These are phyloP conservation scores for Neurospora sp. DNA, from an alignment of 495 filamentous ascomycete species.

Conservation along the genomic window DNA sequence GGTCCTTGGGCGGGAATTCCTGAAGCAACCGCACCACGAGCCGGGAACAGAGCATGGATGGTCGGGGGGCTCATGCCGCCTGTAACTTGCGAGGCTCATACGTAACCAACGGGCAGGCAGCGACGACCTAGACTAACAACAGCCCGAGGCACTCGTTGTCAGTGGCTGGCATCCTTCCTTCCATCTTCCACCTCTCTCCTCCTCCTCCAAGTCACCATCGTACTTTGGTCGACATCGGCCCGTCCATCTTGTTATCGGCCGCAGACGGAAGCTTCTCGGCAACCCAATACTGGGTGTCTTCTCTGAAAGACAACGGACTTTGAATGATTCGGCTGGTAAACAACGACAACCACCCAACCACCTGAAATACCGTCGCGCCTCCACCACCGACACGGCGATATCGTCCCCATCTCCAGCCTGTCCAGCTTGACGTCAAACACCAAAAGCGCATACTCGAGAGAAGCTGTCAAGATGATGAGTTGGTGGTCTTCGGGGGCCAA, in stretches of 20 bases:
- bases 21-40: background rate
- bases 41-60: background rate
- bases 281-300: background rate
- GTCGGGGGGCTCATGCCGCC: background rate
- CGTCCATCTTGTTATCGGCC: background rate
- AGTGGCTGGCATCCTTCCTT: background rate
- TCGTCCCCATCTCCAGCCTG: background rate
- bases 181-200: background rate
- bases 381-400: background rate
- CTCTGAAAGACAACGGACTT: background rate
- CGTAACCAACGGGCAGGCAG: background rate
- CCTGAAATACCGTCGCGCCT: background rate
- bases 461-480: constrained; percentile 54
- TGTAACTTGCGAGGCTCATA: background rate
- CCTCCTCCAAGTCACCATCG: background rate
- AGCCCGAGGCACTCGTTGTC: background rate
- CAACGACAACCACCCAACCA: background rate
- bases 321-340: background rate
- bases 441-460: background rate
- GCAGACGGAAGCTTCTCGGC: background rate
- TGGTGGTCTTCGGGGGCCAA: constrained; percentile 77
- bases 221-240: background rate
- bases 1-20: background rate
- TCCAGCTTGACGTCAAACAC: constrained; percentile 3
- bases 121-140: background rate